Evolutionary conservation across 1,284 basidiomycete species (phyloP).

Genomic region (Mycosarcoma mackinlayi): DNA sequence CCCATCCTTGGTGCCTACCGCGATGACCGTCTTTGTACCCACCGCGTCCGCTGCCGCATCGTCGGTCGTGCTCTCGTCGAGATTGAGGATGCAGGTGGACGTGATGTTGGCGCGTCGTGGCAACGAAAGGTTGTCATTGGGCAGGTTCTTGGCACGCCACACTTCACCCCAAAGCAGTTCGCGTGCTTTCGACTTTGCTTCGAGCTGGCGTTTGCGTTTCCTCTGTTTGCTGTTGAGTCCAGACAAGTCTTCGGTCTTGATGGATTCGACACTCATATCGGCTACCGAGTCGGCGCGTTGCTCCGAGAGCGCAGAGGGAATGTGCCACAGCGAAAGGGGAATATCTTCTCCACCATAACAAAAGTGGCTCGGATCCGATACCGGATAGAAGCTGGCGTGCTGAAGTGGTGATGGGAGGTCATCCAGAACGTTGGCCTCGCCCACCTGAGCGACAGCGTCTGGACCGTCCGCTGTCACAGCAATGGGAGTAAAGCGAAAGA

Average conservation of each 20-base stretch:
- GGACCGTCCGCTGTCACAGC: background rate
- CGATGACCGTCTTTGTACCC: conserved; percentile 17
- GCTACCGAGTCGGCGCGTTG: conserved; percentile 15
- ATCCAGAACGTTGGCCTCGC: conserved; percentile 23
- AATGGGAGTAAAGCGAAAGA: conserved; percentile 46
- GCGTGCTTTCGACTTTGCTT: conserved; percentile 47
- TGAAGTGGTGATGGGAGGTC: conserved; percentile 53
- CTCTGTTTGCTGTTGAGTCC: conserved; percentile 46
- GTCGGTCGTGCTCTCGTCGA: background rate
- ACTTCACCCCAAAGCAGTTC: conserved; percentile 58
- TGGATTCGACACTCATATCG: conserved; percentile 31
- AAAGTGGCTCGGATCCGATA: conserved; percentile 50
- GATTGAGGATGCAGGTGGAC: conserved; percentile 33
- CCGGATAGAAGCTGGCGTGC: conserved; percentile 45
- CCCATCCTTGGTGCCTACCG: conserved; percentile 51
- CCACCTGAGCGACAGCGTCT: background rate
- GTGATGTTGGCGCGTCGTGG: conserved; percentile 55
- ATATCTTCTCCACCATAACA: conserved; percentile 59
- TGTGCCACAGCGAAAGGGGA: conserved; percentile 57
- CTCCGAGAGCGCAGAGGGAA: conserved; percentile 35
- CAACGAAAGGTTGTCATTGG: conserved; percentile 56
- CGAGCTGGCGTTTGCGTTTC: conserved; percentile 56
- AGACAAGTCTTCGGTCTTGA: conserved; percentile 21
- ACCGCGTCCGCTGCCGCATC: conserved; percentile 3
- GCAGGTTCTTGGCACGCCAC: conserved; percentile 60